Conservation (phyloP, 208 protist species). For the Crithidia acanthocephali region DNA sequence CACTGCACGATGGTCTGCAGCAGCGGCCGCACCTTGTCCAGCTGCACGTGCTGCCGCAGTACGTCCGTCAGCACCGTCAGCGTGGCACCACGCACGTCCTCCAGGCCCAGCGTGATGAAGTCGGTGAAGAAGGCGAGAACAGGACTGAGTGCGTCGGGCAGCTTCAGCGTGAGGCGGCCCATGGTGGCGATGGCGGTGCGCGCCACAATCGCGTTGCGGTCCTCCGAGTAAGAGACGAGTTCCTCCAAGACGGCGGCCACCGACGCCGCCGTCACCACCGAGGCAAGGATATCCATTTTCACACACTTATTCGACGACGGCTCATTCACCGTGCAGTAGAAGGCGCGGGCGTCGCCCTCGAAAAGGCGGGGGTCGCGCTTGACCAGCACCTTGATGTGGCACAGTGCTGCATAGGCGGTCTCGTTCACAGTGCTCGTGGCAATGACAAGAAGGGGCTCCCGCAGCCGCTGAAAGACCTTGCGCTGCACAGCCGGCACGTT, state of each 20-base stretch:
- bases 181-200: slow-evolving; percentile 25
- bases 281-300: slow-evolving; percentile 85
- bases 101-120: slow-evolving; percentile 65
- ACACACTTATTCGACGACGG: slow-evolving; percentile 83
- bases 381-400: slow-evolving; percentile 84
- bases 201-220: slow-evolving; percentile 34
- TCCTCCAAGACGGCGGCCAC: slow-evolving; percentile 73
- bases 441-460: slow-evolving; percentile 82
- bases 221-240: slow-evolving; percentile 63
- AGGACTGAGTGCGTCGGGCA: slow-evolving; percentile 14
- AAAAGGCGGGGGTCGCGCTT: slow-evolving; percentile 72
- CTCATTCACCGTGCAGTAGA: slow-evolving; percentile 80
- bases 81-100: slow-evolving; percentile 57
- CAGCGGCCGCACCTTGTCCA: slow-evolving; percentile 45
- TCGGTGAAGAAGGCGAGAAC: slow-evolving; percentile 52
- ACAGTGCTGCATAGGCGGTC: slow-evolving; percentile 71
- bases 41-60: slow-evolving; percentile 73
- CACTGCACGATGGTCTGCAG: slow-evolving; percentile 47
- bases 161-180: slow-evolving; percentile 18
- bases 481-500: slow-evolving; percentile 72
- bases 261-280: slow-evolving; percentile 54
- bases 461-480: slow-evolving; percentile 80
- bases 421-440: slow-evolving; percentile 67
- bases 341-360: slow-evolving; percentile 43
- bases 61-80: slow-evolving; percentile 81